Percentiles rank a stretch among this genome's conserved stretches.
Evolutionary conservation across 371 early-diverging fungal genomes (phyloP).

Genomic region (Apophysomyces variabilis): DNA sequence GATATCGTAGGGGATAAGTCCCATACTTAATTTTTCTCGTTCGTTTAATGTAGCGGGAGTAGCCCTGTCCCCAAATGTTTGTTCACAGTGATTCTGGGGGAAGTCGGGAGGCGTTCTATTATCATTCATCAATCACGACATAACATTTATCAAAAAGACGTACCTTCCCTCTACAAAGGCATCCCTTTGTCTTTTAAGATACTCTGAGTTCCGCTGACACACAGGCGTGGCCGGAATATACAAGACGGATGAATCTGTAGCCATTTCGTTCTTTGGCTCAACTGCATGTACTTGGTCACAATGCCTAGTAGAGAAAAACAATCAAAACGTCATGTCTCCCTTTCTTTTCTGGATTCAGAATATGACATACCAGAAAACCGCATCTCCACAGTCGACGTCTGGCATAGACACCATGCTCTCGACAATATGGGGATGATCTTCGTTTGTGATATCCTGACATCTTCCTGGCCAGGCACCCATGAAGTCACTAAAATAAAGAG

Average conservation of each 20-base stretch:
- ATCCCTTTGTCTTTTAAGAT: slow-evolving; percentile 30
- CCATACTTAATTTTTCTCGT: slow-evolving; percentile 32
- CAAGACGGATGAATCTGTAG: slow-evolving; percentile 41
- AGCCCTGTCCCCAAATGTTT: slow-evolving; percentile 32
- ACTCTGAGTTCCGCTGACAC: slow-evolving; percentile 38
- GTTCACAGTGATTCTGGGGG: slow-evolving; percentile 44
- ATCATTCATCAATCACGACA: not conserved
- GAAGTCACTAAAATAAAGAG: slow-evolving; percentile 27
- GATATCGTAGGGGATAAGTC: slow-evolving; percentile 22
- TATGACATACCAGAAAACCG: slow-evolving; percentile 37
- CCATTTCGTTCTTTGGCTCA: slow-evolving; percentile 33
- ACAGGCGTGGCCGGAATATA: slow-evolving; percentile 46
- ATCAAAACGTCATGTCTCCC: not conserved
- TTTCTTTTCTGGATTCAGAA: not conserved
- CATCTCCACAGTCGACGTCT: slow-evolving; percentile 42
- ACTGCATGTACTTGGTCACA: slow-evolving; percentile 50
- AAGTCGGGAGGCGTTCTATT: slow-evolving; percentile 48
- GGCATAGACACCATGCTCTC: slow-evolving; percentile 44
- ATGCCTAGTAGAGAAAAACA: slow-evolving; percentile 20
- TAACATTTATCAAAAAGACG: slow-evolving; percentile 5
- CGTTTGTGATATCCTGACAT: slow-evolving; percentile 34
- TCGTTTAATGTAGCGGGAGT: slow-evolving; percentile 22
- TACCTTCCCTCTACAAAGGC: slow-evolving; percentile 37
- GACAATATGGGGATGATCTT: slow-evolving; percentile 40
- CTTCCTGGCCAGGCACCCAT: slow-evolving; percentile 45